These are phyloP conservation scores for Acanthamoeba sp. DNA, from an alignment of 208 protist genomes.

Conservation along the genomic window DNA sequence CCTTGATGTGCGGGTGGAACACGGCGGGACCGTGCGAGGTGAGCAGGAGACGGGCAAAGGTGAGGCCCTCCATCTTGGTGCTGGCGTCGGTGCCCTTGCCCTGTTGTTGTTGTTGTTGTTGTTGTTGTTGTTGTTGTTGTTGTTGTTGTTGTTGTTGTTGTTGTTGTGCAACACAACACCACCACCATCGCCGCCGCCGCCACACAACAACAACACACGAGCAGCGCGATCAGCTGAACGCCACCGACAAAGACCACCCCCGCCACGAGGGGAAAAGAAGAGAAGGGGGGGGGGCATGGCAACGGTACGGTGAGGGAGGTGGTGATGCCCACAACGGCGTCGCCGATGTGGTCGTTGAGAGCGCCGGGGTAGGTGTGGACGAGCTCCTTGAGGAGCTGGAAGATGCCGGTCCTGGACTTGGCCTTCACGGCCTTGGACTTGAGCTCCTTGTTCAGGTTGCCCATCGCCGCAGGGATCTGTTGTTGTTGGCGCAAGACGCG, in stretches of 20 bases:
- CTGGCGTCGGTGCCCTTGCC: conserved; percentile 82
- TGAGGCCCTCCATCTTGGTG: conserved; percentile 86
- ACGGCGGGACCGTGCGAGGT: conserved; percentile 74
- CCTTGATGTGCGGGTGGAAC: conserved; percentile 80
- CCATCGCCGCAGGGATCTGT: conserved; percentile 80
- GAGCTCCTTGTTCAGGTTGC: conserved; percentile 83
- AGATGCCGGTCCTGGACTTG: conserved; percentile 86
- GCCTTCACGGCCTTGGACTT: conserved; percentile 85
- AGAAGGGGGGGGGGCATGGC: not conserved
- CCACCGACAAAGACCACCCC: conserved; percentile 33
- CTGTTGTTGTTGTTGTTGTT: not conserved
- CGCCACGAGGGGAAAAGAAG: conserved; percentile 1
- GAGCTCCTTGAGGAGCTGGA: conserved; percentile 87
- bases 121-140: too few species aligned
- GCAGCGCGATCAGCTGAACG: not conserved
- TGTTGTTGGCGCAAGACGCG: not conserved
- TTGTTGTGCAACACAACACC: too few species aligned
- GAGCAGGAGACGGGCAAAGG: conserved; percentile 85
- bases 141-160: too few species aligned
- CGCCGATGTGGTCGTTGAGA: conserved; percentile 77
- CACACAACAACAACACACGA: too few species aligned
- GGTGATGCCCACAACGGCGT: conserved; percentile 82
- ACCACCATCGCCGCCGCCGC: too few species aligned
- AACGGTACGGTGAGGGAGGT: conserved; percentile 69
- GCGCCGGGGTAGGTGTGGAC: conserved; percentile 76